Conservation (phyloP, 2,329 filamentous ascomycete species). For the Davidsoniella virescens region DNA sequence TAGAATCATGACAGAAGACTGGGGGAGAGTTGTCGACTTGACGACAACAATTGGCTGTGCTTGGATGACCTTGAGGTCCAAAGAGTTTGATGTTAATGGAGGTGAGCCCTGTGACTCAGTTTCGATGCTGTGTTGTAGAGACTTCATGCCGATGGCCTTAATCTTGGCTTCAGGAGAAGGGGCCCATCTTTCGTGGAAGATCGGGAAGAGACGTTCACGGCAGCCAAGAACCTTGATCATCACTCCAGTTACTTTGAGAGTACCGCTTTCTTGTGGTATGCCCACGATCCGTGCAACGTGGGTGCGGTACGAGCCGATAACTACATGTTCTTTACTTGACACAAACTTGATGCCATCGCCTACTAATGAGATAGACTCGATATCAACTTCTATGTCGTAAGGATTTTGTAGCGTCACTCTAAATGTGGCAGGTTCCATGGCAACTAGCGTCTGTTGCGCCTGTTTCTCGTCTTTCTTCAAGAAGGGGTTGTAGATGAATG, state of each 20-base stretch:
- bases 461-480: slow-evolving; percentile 49
- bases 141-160: slow-evolving; percentile 54
- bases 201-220: slow-evolving; percentile 64
- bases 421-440: slow-evolving; percentile 63
- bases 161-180: slow-evolving; percentile 54
- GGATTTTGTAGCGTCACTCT: slow-evolving; percentile 80
- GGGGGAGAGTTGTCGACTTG: slow-evolving; percentile 60
- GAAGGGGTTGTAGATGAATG: slow-evolving; percentile 93
- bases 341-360: slow-evolving; percentile 58
- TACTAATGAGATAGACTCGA: slow-evolving; percentile 65
- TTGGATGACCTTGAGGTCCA: slow-evolving; percentile 60
- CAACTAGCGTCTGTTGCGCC: slow-evolving; percentile 55
- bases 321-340: slow-evolving; percentile 43
- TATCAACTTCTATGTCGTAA: slow-evolving; percentile 80
- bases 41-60: slow-evolving; percentile 64
- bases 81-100: slow-evolving; percentile 29
- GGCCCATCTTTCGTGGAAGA: slow-evolving; percentile 64
- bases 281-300: slow-evolving; percentile 62
- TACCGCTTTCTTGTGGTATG: slow-evolving; percentile 48
- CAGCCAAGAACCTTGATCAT: slow-evolving; percentile 68
- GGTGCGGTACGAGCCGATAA: slow-evolving; percentile 67
- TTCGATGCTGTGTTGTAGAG: slow-evolving; percentile 32
- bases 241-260: slow-evolving; percentile 61
- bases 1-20: slow-evolving; percentile 79
- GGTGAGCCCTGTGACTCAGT: slow-evolving; percentile 24